Percentiles rank a stretch among this genome's conserved stretches.
Conservation (phyloP, 164 flowering plant genomes). For the Vitis rupestris region DNA sequence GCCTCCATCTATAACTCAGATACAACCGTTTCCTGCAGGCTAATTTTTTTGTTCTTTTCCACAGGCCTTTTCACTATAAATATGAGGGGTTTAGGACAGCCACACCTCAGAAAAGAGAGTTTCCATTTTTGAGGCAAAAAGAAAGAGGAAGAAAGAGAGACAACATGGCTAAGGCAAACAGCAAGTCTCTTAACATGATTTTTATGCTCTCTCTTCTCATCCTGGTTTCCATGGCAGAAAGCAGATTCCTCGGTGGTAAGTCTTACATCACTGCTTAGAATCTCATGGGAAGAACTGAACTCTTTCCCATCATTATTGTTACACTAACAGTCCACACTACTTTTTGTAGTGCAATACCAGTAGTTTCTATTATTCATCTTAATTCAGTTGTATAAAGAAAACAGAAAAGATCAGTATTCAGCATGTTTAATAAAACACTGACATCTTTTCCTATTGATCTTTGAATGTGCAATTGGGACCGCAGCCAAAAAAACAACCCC, state of each 20-base stretch:
- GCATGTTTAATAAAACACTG: background rate
- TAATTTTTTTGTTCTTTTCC: too few species aligned
- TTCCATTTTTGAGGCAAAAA: background rate
- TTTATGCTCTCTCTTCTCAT: conserved; percentile 23
- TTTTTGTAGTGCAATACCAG: too few species aligned
- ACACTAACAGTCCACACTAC: too few species aligned
- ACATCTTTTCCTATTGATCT: too few species aligned
- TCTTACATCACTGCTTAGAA: background rate
- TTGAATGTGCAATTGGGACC: conserved; percentile 1
- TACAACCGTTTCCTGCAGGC: too few species aligned
- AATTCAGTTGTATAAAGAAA: background rate
- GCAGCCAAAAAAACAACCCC: background rate
- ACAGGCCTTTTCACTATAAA: too few species aligned
- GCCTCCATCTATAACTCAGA: too few species aligned
- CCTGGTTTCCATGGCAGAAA: conserved; percentile 17
- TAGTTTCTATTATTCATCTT: too few species aligned
- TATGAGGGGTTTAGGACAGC: too few species aligned
- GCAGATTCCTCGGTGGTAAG: conserved; percentile 14
- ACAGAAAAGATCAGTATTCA: background rate
- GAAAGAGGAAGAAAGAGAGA: background rate
- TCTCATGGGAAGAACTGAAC: too few species aligned
- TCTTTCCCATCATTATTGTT: too few species aligned
- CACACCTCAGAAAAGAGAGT: too few species aligned
- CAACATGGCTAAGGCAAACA: conserved; percentile 4
- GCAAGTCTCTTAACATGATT: conserved; percentile 10